These are phyloP conservation scores for Pholiota molesta DNA, from an alignment of 768 basidiomycete genomes.

Conservation along the genomic window DNA sequence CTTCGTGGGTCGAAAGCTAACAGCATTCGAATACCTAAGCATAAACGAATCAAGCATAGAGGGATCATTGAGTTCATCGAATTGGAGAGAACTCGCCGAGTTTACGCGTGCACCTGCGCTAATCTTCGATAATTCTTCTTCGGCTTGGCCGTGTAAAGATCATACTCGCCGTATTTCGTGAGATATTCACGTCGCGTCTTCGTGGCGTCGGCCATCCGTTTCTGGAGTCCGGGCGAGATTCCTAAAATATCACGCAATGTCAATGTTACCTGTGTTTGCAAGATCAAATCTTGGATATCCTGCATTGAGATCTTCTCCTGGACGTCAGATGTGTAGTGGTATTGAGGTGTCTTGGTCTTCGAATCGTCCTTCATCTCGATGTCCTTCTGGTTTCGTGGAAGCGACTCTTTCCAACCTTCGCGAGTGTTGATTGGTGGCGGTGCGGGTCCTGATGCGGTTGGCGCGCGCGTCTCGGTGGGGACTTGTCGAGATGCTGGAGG, in stretches of 20 bases:
- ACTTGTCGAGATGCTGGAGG: background rate
- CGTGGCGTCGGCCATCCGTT: conserved; percentile 9
- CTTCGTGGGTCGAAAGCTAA: background rate
- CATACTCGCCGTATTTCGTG: conserved; percentile 13
- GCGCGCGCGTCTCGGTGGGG: background rate
- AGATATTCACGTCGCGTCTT: conserved; percentile 14
- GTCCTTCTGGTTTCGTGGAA: no score
- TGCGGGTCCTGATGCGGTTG: no score
- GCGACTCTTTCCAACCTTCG: conserved; percentile 10
- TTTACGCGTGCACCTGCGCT: no score
- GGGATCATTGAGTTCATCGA: no score
- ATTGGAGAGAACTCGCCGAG: no score
- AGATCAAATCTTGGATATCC: background rate
- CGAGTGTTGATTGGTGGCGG: conserved; percentile 11
- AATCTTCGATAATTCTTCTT: background rate
- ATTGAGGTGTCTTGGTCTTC: background rate
- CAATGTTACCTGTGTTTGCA: background rate
- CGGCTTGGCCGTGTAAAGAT: conserved; percentile 1
- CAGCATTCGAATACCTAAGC: no score
- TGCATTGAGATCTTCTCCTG: no score
- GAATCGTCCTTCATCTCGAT: conserved; percentile 11
- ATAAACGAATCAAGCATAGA: no score
- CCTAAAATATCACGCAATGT: conserved; percentile 2
- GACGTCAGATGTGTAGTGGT: conserved; percentile 14
- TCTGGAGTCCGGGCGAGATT: conserved; percentile 12